Evolutionary conservation across 495 filamentous ascomycete species (phyloP).

Genomic region (Aspergillus nanangensis): DNA sequence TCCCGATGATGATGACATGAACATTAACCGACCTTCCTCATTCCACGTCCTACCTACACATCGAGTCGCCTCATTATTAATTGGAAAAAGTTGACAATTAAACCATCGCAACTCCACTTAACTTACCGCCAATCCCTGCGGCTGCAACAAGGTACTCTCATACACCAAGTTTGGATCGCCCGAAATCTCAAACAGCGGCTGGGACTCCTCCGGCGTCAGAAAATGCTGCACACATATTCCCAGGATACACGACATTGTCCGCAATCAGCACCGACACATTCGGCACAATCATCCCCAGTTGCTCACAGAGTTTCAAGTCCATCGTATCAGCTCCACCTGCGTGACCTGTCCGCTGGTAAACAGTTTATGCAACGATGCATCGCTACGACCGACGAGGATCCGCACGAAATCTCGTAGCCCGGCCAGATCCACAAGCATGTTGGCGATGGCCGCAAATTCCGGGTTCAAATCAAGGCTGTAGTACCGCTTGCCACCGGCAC

Average conservation of each 20-base stretch:
- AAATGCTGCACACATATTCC: slow-evolving; percentile 53
- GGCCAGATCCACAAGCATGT: slow-evolving; percentile 59
- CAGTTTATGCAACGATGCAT: slow-evolving; percentile 53
- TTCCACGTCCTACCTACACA: too few species aligned
- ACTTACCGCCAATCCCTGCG: slow-evolving; percentile 41
- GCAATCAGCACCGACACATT: slow-evolving; percentile 59
- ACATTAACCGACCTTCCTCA: background rate
- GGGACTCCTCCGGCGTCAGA: slow-evolving; percentile 28
- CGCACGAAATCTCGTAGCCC: slow-evolving; percentile 62
- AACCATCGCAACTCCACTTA: background rate
- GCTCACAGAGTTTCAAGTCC: slow-evolving; percentile 71
- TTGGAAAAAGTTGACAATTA: slow-evolving; percentile 40
- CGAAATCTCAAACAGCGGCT: slow-evolving; percentile 38
- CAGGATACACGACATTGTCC: slow-evolving; percentile 71
- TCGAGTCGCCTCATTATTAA: slow-evolving; percentile 67
- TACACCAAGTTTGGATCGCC: slow-evolving; percentile 72
- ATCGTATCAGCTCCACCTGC: slow-evolving; percentile 64
- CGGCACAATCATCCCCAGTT: slow-evolving; percentile 53
- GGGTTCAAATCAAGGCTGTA: slow-evolving; percentile 65
- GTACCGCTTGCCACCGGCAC: slow-evolving; percentile 56
- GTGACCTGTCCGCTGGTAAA: slow-evolving; percentile 45
- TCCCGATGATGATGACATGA: slow-evolving; percentile 2
- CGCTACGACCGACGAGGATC: slow-evolving; percentile 62
- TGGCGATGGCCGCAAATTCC: slow-evolving; percentile 60
- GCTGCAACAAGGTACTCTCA: slow-evolving; percentile 58